These are phyloP conservation scores for Neoarthrinium moseri DNA, from an alignment of 2,329 filamentous ascomycete genomes.

Conservation along the genomic window DNA sequence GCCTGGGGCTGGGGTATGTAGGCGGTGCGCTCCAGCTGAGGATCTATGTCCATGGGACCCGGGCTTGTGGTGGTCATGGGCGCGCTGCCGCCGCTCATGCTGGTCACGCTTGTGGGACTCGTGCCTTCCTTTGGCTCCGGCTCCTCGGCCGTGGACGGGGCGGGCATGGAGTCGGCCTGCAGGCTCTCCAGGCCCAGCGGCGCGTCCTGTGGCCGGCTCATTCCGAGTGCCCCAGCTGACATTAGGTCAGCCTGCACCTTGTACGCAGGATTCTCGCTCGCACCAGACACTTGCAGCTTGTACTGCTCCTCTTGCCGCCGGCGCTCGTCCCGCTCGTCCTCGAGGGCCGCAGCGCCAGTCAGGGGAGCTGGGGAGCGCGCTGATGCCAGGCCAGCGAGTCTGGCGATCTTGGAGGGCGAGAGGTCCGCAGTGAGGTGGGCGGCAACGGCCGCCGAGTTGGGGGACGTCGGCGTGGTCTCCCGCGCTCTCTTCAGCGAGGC, in stretches of 20 bases:
- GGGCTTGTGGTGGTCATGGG: constrained; percentile 51
- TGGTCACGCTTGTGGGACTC: constrained; percentile 39
- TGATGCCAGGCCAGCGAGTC: constrained; percentile 40
- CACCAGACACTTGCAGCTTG: constrained; percentile 38
- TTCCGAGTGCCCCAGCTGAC: constrained; percentile 47
- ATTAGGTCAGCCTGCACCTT: constrained; percentile 53
- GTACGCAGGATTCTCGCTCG: constrained; percentile 54
- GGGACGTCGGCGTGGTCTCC: constrained; percentile 43
- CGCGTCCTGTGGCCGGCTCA: constrained; percentile 56
- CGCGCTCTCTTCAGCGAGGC: constrained; percentile 46
- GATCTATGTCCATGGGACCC: constrained; percentile 54
- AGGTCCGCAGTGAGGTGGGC: constrained; percentile 35
- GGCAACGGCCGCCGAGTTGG: constrained; percentile 27
- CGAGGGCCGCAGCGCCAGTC: constrained; percentile 53
- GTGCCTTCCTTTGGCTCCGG: constrained; percentile 34
- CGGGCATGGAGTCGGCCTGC: constrained; percentile 16
- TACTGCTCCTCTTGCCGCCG: constrained; percentile 46
- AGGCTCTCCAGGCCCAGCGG: constrained; percentile 3
- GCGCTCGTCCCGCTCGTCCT: constrained; percentile 42
- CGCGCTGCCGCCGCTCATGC: constrained; percentile 35
- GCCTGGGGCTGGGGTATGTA: constrained; percentile 40
- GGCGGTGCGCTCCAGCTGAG: constrained; percentile 33
- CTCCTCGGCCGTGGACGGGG: constrained; percentile 26
- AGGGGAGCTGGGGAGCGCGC: constrained; percentile 45
- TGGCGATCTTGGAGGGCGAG: constrained; percentile 55